phyloP scores from a whole-genome alignment of 2,329 filamentous ascomycete species.

The Fusarium buharicum region DNA sequence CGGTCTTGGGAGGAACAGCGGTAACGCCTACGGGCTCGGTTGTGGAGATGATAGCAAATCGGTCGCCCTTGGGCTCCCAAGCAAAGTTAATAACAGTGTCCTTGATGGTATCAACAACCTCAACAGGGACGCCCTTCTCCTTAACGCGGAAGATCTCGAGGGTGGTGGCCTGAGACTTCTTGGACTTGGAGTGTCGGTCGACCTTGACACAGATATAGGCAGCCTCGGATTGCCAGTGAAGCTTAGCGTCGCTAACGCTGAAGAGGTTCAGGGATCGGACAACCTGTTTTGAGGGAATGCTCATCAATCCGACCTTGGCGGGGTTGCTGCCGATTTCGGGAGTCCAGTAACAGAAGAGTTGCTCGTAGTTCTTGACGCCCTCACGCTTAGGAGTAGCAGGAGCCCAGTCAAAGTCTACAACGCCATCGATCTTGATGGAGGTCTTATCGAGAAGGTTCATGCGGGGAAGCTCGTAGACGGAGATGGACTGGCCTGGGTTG shows the following conservation, averaged over 20 bases:
- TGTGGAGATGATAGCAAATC: conserved; percentile 96
- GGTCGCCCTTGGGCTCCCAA: conserved; percentile 98
- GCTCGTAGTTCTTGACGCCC: conserved; percentile 90
- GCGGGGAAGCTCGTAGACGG: conserved; percentile 86
- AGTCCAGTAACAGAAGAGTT: conserved; percentile 98
- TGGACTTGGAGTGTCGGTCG: conserved; percentile 97
- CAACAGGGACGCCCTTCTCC: conserved; percentile 98
- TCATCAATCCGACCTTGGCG: conserved; percentile 96
- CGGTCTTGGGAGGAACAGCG: conserved; percentile 90
- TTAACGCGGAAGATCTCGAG: conserved; percentile 97
- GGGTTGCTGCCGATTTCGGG: conserved; percentile 98
- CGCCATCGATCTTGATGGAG: conserved; percentile 93
- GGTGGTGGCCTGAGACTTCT: conserved; percentile 97
- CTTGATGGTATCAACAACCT: conserved; percentile 97
- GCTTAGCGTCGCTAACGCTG: conserved; percentile 96
- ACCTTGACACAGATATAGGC: conserved; percentile 98
- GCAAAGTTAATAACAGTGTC: conserved; percentile 99
- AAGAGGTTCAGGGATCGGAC: conserved; percentile 96
- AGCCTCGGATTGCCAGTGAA: conserved; percentile 98
- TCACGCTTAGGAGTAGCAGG: conserved; percentile 84
- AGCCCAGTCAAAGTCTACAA: conserved; percentile 98
- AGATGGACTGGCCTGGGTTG: conserved; percentile 87
- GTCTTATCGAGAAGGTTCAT: conserved; percentile 94
- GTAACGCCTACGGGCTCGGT: conserved; percentile 82
- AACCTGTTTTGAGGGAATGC: conserved; percentile 91